Conservation (phyloP, 176 grass and related monocot species). For the bread wheat (Triticum aestivum) region DNA sequence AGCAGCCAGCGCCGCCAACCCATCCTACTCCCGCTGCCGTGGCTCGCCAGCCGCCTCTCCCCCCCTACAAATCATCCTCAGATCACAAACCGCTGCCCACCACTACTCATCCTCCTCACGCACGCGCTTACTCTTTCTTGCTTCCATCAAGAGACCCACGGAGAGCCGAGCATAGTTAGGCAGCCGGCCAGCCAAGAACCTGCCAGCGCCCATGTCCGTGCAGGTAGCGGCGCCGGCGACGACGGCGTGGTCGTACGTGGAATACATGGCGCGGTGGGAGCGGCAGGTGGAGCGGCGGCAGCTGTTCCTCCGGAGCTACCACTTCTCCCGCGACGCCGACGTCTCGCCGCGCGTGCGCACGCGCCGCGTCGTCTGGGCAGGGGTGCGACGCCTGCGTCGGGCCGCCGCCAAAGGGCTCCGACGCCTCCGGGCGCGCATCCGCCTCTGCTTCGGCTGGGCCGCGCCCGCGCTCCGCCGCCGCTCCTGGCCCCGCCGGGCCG, state of each 20-base stretch:
- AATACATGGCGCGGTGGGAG: slow-evolving; percentile 80
- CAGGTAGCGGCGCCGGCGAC: not conserved
- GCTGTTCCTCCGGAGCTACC: slow-evolving; percentile 90
- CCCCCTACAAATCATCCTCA: slow-evolving; percentile 18
- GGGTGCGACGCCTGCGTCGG: slow-evolving; percentile 45
- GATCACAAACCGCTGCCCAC: not conserved
- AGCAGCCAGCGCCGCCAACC: not conserved
- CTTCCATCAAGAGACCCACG: not conserved
- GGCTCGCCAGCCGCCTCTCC: not conserved
- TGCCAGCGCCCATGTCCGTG: slow-evolving; percentile 23
- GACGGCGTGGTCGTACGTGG: slow-evolving; percentile 55
- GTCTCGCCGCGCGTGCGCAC: slow-evolving; percentile 32
- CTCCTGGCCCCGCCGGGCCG: not conserved
- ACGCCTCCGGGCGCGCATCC: slow-evolving; percentile 39
- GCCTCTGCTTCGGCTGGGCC: slow-evolving; percentile 45
- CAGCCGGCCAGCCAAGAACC: not conserved
- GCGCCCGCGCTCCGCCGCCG: no score
- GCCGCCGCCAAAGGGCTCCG: slow-evolving; percentile 32
- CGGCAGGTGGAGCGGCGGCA: slow-evolving; percentile 74
- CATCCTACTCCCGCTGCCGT: not conserved
- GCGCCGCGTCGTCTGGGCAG: slow-evolving; percentile 62
- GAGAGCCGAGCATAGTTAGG: not conserved
- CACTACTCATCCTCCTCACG: not conserved
- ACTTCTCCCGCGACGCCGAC: slow-evolving; percentile 65
- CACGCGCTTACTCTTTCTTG: not conserved